Evolutionary conservation across 495 filamentous ascomycete species (phyloP), one percentile per base, ranked within the genome.

Genomic region (Xylaria grammica): DNA sequence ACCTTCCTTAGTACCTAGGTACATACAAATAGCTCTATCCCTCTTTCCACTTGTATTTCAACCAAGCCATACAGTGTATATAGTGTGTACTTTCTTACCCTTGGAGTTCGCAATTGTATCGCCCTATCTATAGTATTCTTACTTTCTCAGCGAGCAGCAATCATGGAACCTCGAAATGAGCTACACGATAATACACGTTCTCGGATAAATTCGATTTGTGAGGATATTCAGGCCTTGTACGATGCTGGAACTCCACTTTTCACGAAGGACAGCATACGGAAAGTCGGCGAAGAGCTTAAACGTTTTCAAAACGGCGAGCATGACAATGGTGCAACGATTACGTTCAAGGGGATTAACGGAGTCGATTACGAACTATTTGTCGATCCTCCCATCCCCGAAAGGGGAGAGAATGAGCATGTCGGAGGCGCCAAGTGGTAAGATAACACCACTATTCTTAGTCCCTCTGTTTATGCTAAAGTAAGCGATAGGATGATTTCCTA

Each of bases 311-410:
- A 63, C 13, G 51, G 51, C 3, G 60, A 48, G 60, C 60, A 6
- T 15, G 17, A 54, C 17, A 26, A 63, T 30, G 60, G 60, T 51
- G 60, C 36, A 55, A 63, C 46, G 11, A 63, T 63, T 46, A 56
- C 27, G 24, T 32, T 46, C 0, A 63, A 29, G 29, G 51, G 60
- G 22, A 54, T 56, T 38, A 56, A 63, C 53, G 60, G 60, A 55
- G 50, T 63, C 40, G 60, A 63, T 56, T 63, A 63, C 36, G 60
- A 63, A 56, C 4, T 56, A 29, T 63, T 55, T 17, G 38, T 63
- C 60, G 17, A 51, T 7, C 51, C 51, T 48, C 60, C 40, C 15
- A 26, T 20, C 50, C 24, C 38, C 24, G 38, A 42, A 55, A 52
- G 36, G 40, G 13, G 50, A 51, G 60, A 63, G 62, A 58, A 65